phyloP scores from a whole-genome alignment of 257 asterid species.

The Primulina huaijiensis region DNA sequence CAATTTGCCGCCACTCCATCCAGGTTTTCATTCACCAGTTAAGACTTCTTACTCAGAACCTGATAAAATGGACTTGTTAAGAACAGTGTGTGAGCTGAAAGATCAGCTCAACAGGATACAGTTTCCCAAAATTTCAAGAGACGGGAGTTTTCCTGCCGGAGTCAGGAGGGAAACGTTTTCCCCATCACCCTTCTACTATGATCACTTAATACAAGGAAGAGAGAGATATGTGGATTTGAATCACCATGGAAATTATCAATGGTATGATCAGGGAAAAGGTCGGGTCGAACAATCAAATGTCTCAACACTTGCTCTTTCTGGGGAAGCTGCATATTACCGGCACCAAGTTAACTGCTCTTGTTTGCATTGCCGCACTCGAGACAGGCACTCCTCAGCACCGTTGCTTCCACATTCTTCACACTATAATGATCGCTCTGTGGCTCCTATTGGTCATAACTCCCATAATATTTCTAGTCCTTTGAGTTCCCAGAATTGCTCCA shows the following conservation, averaged over 20 bases:
- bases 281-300: conserved; percentile 32
- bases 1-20: conserved; percentile 36
- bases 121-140: conserved; percentile 28
- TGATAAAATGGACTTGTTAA: conserved; percentile 58
- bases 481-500: conserved; percentile 50
- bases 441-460: conserved; percentile 25
- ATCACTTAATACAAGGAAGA: conserved; percentile 33
- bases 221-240: conserved; percentile 36
- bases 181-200: conserved; percentile 28
- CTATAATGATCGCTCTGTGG: conserved; percentile 21
- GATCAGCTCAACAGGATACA: conserved; percentile 63
- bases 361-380: conserved; percentile 45
- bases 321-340: conserved; percentile 50
- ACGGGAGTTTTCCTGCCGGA: conserved; percentile 28
- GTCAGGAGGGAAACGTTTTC: conserved; percentile 24
- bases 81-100: conserved; percentile 67
- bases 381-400: conserved; percentile 50
- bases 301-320: conserved; percentile 56
- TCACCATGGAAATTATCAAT: conserved; percentile 30
- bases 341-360: conserved; percentile 49
- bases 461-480: conserved; percentile 36
- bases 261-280: conserved; percentile 24
- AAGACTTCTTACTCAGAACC: conserved; percentile 41
- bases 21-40: conserved; percentile 36
- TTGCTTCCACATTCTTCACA: conserved; percentile 38